Conservation (phyloP, 352 stramenopile genomes). For the Globisporangium heterothallicum region DNA sequence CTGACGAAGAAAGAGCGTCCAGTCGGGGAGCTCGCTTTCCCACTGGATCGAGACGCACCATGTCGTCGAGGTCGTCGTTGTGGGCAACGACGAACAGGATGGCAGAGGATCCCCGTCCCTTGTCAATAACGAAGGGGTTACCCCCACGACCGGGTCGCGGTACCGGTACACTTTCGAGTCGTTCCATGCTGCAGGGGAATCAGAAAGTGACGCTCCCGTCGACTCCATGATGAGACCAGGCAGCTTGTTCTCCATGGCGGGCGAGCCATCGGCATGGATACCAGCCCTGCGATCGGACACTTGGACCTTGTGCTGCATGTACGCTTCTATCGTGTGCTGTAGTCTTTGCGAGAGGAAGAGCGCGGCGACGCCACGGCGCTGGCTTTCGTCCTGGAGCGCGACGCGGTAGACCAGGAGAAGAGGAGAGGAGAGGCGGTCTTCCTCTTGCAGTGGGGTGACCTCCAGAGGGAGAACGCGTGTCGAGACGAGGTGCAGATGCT, state of each 20-base stretch:
- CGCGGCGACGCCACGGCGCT: constrained; percentile 9
- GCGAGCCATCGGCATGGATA: constrained; percentile 11
- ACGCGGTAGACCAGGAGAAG: constrained; percentile 11
- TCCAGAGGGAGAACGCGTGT: background rate
- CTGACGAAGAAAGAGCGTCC: constrained; percentile 5
- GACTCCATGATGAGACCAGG: no score
- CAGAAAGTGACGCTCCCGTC: no score
- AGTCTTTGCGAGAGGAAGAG: constrained; percentile 14
- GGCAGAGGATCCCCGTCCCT: no score
- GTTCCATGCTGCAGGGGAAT: no score
- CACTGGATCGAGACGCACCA: constrained; percentile 3
- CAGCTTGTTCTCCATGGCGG: background rate
- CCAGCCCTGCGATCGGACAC: background rate
- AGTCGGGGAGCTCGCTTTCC: background rate
- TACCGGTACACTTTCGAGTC: constrained; percentile 10
- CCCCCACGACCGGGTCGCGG: background rate
- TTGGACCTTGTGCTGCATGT: background rate
- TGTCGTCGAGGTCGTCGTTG: background rate
- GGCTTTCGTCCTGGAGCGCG: constrained; percentile 12
- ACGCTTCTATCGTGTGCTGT: background rate
- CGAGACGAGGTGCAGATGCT: constrained; percentile 1
- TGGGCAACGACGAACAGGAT: background rate
- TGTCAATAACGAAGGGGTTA: background rate
- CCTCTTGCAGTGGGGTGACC: background rate
- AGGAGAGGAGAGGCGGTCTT: background rate